Evolutionary conservation across 805 yeast species (phyloP).

Genomic region (Pichia occidentalis): DNA sequence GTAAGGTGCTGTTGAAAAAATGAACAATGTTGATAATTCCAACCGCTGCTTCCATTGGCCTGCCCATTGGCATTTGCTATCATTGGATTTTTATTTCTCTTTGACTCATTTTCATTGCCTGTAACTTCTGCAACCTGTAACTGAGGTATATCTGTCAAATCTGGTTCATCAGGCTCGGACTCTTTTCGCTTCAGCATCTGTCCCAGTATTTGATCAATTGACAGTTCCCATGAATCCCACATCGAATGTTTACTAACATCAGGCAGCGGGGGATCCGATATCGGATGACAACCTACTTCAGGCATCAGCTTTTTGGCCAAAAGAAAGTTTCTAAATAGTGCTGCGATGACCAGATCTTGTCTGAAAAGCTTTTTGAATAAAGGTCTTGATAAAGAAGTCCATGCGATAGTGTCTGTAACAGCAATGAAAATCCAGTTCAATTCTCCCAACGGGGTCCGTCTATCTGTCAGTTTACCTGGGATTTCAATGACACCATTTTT

Average conservation of each 20-base stretch:
- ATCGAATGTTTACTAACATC: constrained; percentile 78
- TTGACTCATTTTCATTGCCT: constrained; percentile 1
- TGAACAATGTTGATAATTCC: constrained; percentile 79
- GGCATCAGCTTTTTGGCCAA: constrained; percentile 94
- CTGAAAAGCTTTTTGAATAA: constrained; percentile 84
- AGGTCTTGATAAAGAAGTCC: constrained; percentile 87
- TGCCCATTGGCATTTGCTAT: constrained; percentile 9
- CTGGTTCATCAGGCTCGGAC: constrained; percentile 21
- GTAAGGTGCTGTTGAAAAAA: constrained; percentile 95
- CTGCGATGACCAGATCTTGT: constrained; percentile 96
- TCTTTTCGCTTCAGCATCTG: constrained; percentile 46
- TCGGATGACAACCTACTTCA: constrained; percentile 85
- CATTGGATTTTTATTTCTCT: constrained; percentile 1
- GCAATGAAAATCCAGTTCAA: constrained; percentile 97
- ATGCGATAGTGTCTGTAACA: constrained; percentile 95
- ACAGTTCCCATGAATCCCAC: constrained; percentile 99
- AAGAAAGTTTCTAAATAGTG: constrained; percentile 84
- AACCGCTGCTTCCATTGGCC: constrained; percentile 11
- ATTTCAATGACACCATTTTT: constrained; percentile 56
- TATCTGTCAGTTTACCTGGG: constrained; percentile 87
- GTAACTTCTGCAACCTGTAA: constrained; percentile 22
- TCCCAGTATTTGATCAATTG: constrained; percentile 86
- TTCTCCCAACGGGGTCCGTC: constrained; percentile 94
- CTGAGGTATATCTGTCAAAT: constrained; percentile 26
- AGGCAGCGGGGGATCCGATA: constrained; percentile 89